Conservation (phyloP, 2,329 filamentous ascomycete species). For the Clarireedia homoeocarpa region DNA sequence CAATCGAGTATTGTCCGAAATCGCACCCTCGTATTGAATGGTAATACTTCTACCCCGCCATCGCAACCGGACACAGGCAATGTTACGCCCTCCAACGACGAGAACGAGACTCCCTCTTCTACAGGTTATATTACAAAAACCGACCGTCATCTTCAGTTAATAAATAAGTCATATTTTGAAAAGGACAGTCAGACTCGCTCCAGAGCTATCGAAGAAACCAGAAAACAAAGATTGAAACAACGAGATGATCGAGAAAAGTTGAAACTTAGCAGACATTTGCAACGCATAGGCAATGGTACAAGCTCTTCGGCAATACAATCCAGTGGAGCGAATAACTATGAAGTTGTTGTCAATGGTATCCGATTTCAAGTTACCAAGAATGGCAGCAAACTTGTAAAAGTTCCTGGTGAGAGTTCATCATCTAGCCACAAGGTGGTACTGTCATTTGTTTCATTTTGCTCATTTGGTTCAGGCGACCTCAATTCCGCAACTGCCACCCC, state of each 20-base stretch:
- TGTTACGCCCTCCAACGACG: slow-evolving; percentile 13
- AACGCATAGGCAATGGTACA: slow-evolving; percentile 28
- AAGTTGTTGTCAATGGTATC: slow-evolving; percentile 63
- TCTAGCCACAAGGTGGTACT: slow-evolving; percentile 10
- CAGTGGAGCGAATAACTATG: slow-evolving; percentile 38
- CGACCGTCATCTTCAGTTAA: slow-evolving; percentile 73
- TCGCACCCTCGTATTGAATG: slow-evolving; percentile 59
- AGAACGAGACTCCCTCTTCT: slow-evolving; percentile 15
- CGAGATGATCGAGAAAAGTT: slow-evolving; percentile 51
- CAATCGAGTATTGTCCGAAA: slow-evolving; percentile 39
- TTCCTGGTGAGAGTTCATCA: slow-evolving; percentile 49
- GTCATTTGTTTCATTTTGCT: slow-evolving; percentile 18
- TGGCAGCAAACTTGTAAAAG: slow-evolving; percentile 74
- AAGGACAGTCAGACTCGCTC: slow-evolving; percentile 61
- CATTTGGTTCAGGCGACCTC: slow-evolving; percentile 42
- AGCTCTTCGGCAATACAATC: slow-evolving; percentile 4
- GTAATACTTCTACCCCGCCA: slow-evolving; percentile 16
- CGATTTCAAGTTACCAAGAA: slow-evolving; percentile 66
- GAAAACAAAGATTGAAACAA: slow-evolving; percentile 46
- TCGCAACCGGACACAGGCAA: slow-evolving; percentile 10
- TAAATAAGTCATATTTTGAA: slow-evolving; percentile 72
- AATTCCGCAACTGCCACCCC: slow-evolving; percentile 62
- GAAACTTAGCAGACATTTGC: slow-evolving; percentile 44
- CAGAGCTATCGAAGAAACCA: slow-evolving; percentile 65
- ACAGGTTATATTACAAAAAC: slow-evolving; percentile 62